Evolutionary conservation across 805 yeast species (phyloP).

Genomic region (Myxozyma vanderwaltii): DNA sequence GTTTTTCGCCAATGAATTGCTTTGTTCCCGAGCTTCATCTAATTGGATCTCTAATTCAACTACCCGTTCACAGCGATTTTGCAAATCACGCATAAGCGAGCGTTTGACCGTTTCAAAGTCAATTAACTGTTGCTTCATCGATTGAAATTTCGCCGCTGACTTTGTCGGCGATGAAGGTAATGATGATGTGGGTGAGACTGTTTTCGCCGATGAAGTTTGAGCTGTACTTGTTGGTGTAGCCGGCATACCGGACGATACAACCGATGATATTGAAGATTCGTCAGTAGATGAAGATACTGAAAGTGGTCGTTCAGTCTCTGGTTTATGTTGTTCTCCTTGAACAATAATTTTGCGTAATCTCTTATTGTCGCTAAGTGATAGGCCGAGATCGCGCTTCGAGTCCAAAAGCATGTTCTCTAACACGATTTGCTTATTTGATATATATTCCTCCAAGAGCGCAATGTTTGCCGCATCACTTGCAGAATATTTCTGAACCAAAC

Average conservation of each 20-base stretch:
- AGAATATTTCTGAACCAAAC: slow-evolving; percentile 1
- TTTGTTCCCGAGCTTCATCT: slow-evolving; percentile 45
- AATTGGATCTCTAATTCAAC: slow-evolving; percentile 50
- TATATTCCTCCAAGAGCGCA: slow-evolving; percentile 11
- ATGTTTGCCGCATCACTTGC: slow-evolving; percentile 3
- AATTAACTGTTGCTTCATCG: slow-evolving; percentile 23
- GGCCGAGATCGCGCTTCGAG: slow-evolving; percentile 21
- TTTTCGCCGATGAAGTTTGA: background rate
- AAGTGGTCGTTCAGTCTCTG: slow-evolving; percentile 2
- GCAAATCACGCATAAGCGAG: slow-evolving; percentile 39
- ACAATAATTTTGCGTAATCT: slow-evolving; percentile 17
- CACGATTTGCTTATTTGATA: background rate
- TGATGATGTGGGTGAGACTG: slow-evolving; percentile 5
- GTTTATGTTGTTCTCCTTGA: background rate
- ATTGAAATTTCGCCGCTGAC: slow-evolving; percentile 17
- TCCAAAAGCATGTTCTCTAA: slow-evolving; percentile 17
- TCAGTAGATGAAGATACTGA: slow-evolving; percentile 10
- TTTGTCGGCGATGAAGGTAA: slow-evolving; percentile 24
- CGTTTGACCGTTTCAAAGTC: slow-evolving; percentile 38
- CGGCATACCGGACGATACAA: background rate
- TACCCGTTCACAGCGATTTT: slow-evolving; percentile 43
- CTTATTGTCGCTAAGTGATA: slow-evolving; percentile 24
- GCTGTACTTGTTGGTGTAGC: slow-evolving; percentile 6
- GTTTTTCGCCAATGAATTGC: slow-evolving; percentile 38
- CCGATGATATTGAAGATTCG: background rate